Evolutionary conservation across 2,329 filamentous ascomycete species (phyloP).

Genomic region (Arthrobotrys sphaeroides): DNA sequence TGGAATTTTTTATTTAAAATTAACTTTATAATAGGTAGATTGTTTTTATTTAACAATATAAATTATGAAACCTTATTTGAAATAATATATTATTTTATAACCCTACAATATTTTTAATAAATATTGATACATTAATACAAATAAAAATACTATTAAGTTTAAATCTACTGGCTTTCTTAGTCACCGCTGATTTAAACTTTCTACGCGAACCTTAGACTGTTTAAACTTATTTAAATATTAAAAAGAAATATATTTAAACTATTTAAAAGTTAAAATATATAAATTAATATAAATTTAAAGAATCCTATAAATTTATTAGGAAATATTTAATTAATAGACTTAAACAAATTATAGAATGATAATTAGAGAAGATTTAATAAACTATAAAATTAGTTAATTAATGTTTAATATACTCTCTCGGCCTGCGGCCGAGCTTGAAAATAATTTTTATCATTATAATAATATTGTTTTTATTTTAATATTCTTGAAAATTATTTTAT

Average conservation of each 20-base stretch:
- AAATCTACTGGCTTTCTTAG: not conserved
- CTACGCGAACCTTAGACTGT: not conserved
- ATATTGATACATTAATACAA: not conserved
- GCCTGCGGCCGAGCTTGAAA: slow-evolving; percentile 1
- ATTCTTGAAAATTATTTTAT: not conserved
- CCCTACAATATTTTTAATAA: slow-evolving; percentile 54
- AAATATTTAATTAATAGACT: slow-evolving; percentile 1
- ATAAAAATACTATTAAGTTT: not conserved
- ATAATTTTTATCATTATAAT: slow-evolving; percentile 21
- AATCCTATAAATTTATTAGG: slow-evolving; percentile 28
- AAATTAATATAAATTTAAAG: slow-evolving; percentile 18
- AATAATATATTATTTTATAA: slow-evolving; percentile 51
- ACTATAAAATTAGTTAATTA: not conserved
- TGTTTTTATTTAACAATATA: slow-evolving; percentile 27
- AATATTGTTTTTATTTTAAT: slow-evolving; percentile 16
- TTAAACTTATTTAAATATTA: not conserved
- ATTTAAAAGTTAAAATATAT: not conserved
- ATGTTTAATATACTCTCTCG: slow-evolving; percentile 12
- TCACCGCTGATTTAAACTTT: not conserved
- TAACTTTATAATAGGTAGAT: slow-evolving; percentile 49
- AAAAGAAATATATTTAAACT: not conserved
- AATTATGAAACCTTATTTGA: slow-evolving; percentile 46
- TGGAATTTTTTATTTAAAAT: slow-evolving; percentile 54
- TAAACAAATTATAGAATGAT: not conserved
- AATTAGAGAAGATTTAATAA: slow-evolving; percentile 16